Percentiles rank a stretch among this genome's conserved stretches.
Evolutionary conservation across 495 filamentous ascomycete species (phyloP).

Genomic region (Staphylotrichum longicolle): DNA sequence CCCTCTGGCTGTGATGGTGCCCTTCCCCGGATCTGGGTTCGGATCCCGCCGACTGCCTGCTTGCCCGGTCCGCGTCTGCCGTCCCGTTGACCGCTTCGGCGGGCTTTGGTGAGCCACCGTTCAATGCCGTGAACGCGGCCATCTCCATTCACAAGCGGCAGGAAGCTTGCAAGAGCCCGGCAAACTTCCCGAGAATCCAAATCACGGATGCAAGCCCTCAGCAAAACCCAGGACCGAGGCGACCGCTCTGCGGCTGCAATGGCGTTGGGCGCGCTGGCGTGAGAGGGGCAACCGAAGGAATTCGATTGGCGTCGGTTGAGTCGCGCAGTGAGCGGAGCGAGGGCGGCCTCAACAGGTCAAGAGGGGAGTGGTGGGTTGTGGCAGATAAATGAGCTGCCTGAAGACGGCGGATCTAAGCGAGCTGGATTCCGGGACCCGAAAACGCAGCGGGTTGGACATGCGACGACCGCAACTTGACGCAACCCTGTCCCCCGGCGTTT

Average conservation of each 20-base stretch:
- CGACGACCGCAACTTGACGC: constrained; percentile 3
- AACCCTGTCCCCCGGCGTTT: too few relatives aligned
- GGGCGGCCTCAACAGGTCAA: background rate
- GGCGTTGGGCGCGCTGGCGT: background rate
- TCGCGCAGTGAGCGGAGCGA: constrained; percentile 3
- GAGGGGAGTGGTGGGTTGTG: constrained; percentile 16
- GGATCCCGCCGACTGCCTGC: constrained; percentile 25
- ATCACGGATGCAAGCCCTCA: background rate
- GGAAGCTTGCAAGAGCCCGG: too few relatives aligned
- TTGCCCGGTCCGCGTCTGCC: constrained; percentile 29
- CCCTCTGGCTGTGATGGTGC: constrained; percentile 6
- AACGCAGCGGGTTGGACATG: constrained; percentile 18
- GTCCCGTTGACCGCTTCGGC: constrained; percentile 35
- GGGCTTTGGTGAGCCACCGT: constrained; percentile 46
- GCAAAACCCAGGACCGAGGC: constrained; percentile 8
- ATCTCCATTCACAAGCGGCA: constrained; percentile 37
- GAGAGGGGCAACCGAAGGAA: too few relatives aligned
- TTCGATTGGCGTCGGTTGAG: constrained; percentile 4
- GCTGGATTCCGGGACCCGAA: constrained; percentile 1
- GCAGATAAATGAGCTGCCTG: constrained; percentile 27
- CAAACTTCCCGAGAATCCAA: too few relatives aligned
- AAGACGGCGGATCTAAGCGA: constrained; percentile 20
- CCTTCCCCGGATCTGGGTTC: constrained; percentile 37
- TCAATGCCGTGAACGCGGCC: constrained; percentile 49
- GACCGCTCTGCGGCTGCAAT: constrained; percentile 9